Conservation (phyloP, 2,329 filamentous ascomycete species). For the Cylindrodendrum hubeiense region DNA sequence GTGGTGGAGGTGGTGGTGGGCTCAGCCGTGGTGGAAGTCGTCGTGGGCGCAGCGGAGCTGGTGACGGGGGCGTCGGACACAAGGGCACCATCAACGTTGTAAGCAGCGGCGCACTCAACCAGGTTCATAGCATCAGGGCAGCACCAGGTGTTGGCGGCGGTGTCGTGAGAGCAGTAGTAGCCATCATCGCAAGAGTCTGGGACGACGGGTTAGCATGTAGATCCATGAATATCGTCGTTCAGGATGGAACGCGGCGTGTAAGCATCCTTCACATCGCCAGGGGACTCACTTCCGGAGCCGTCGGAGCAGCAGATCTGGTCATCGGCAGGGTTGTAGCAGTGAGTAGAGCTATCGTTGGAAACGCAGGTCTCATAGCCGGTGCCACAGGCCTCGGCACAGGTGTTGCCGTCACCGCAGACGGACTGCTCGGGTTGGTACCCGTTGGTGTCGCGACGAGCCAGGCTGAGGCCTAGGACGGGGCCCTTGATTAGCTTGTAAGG, state of each 20-base stretch:
- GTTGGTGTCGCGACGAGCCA: slow-evolving; percentile 57
- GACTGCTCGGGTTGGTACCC: slow-evolving; percentile 64
- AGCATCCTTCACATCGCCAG: not conserved
- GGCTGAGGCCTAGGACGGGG: slow-evolving; percentile 54
- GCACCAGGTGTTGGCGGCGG: slow-evolving; percentile 66
- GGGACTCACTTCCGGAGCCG: slow-evolving; percentile 65
- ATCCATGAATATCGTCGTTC: not conserved
- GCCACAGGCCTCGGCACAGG: slow-evolving; percentile 69
- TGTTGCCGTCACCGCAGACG: slow-evolving; percentile 61
- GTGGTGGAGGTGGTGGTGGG: slow-evolving; percentile 34
- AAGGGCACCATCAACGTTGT: slow-evolving; percentile 61
- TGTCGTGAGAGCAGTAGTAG: slow-evolving; percentile 73
- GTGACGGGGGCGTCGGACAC: slow-evolving; percentile 52
- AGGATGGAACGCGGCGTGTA: not conserved
- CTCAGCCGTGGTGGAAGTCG: slow-evolving; percentile 42
- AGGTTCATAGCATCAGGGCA: slow-evolving; percentile 69
- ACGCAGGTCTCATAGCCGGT: slow-evolving; percentile 62
- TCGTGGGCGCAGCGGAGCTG: slow-evolving; percentile 43
- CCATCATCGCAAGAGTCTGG: slow-evolving; percentile 70
- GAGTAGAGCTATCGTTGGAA: slow-evolving; percentile 61
- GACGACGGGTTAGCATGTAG: slow-evolving; percentile 22
- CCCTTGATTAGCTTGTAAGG: slow-evolving; percentile 55
- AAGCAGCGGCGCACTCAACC: slow-evolving; percentile 65
- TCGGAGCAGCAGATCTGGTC: slow-evolving; percentile 70
- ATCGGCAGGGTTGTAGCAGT: slow-evolving; percentile 68